Conservation (phyloP, 1,284 basidiomycete genomes). For the Amylostereum chailletii region DNA sequence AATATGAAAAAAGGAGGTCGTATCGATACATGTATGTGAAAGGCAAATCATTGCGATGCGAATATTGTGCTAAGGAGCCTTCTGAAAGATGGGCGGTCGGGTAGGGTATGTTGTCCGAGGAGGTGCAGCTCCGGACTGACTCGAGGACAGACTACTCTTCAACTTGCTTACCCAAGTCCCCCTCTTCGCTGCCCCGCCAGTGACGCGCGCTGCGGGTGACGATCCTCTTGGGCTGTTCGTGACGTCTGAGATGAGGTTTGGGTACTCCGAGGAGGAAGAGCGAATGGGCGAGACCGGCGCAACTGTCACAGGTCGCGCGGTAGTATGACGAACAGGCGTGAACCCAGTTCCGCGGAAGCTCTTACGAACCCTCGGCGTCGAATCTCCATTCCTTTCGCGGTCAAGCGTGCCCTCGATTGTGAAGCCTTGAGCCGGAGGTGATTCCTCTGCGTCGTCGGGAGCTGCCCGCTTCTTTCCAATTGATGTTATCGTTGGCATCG, state of each 20-base stretch:
- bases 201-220: not conserved
- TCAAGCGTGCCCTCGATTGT: slow-evolving; percentile 39
- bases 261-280: slow-evolving; percentile 11
- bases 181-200: slow-evolving; percentile 34
- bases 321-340: slow-evolving; percentile 54
- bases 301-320: slow-evolving; percentile 27
- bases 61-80: too few species aligned
- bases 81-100: too few species aligned
- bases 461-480: slow-evolving; percentile 59
- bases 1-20: too few species aligned
- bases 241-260: slow-evolving; percentile 47
- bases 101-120: too few species aligned
- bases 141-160: slow-evolving; percentile 21
- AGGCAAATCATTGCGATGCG: too few species aligned
- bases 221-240: slow-evolving; percentile 47
- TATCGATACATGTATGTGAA: too few species aligned
- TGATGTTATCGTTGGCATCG: slow-evolving; percentile 18
- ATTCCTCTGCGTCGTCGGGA: slow-evolving; percentile 65
- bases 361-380: slow-evolving; percentile 46
- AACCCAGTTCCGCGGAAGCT: slow-evolving; percentile 51
- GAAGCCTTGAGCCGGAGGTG: slow-evolving; percentile 50
- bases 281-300: slow-evolving; percentile 16
- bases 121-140: too few species aligned
- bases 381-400: slow-evolving; percentile 34
- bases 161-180: slow-evolving; percentile 49